Percentiles rank a stretch among this genome's conserved stretches.
Evolutionary conservation across 164 flowering plant species (phyloP).

Genomic region (Platanus orientalis): DNA sequence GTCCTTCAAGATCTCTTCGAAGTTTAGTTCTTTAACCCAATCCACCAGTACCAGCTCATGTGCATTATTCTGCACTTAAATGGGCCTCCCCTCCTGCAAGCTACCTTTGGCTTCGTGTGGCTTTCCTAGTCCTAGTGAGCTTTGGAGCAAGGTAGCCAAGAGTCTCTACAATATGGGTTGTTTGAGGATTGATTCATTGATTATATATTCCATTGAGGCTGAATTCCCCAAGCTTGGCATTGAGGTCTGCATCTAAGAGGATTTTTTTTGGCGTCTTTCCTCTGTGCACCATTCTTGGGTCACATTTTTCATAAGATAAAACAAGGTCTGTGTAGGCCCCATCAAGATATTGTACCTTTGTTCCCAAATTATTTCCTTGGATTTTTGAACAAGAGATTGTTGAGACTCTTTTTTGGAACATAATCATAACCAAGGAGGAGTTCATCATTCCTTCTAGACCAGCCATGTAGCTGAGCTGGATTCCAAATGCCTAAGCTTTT

Average conservation of each 20-base stretch:
- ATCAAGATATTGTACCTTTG: slow-evolving; percentile 35
- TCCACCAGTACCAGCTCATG: slow-evolving; percentile 35
- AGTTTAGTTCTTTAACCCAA: slow-evolving; percentile 37
- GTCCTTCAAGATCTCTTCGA: slow-evolving; percentile 21
- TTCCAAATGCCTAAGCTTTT: slow-evolving; percentile 43
- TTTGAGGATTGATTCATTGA: slow-evolving; percentile 36
- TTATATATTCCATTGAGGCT: slow-evolving; percentile 51
- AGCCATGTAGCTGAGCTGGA: slow-evolving; percentile 51
- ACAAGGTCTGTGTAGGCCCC: slow-evolving; percentile 42
- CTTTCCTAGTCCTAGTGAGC: slow-evolving; percentile 45
- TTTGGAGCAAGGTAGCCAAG: slow-evolving; percentile 66
- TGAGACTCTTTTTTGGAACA: slow-evolving; percentile 25
- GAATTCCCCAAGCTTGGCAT: slow-evolving; percentile 51
- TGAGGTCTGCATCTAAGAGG: slow-evolving; percentile 47
- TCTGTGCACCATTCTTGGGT: slow-evolving; percentile 45
- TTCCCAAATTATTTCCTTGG: slow-evolving; percentile 49
- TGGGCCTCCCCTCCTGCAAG: slow-evolving; percentile 39
- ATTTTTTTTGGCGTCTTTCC: slow-evolving; percentile 59
- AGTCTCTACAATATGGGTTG: slow-evolving; percentile 56
- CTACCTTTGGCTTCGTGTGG: slow-evolving; percentile 49
- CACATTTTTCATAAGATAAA: slow-evolving; percentile 59
- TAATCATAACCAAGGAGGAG: slow-evolving; percentile 32
- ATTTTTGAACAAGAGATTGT: too few relatives aligned
- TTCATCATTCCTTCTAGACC: slow-evolving; percentile 50
- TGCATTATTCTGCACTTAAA: slow-evolving; percentile 20